A percentile compares a stretch with the other conserved stretches of the same genome.
Evolutionary conservation across 257 asterid species (phyloP).

Genomic region (Solanum habrochaites): DNA sequence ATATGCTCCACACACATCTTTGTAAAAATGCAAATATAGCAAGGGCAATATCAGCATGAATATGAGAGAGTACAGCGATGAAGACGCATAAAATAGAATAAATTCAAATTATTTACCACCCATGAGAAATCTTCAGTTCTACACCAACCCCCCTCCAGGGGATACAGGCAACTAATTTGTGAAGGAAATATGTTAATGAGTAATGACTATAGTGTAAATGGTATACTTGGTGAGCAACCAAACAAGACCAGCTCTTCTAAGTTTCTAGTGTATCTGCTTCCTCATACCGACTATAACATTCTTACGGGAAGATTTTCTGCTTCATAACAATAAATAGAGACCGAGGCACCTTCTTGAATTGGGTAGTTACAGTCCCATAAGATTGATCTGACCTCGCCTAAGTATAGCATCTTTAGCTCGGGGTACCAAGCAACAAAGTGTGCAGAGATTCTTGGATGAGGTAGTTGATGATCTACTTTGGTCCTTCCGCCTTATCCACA

Average conservation of each 20-base stretch:
- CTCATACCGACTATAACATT: background rate
- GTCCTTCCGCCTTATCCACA: background rate
- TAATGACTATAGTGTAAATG: background rate
- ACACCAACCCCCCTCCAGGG: background rate
- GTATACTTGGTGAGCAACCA: background rate
- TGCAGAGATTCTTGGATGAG: background rate
- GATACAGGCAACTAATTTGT: background rate
- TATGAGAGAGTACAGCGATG: background rate
- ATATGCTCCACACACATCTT: background rate
- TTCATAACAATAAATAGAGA: background rate
- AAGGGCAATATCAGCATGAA: background rate
- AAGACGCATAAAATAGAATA: background rate
- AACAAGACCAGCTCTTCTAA: background rate
- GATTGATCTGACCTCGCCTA: background rate
- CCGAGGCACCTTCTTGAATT: background rate
- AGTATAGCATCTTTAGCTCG: background rate
- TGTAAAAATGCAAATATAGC: background rate
- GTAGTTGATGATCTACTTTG: background rate
- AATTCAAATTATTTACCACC: background rate
- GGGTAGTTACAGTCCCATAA: background rate
- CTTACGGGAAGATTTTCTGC: background rate
- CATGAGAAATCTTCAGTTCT: background rate
- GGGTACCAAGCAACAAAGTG: background rate
- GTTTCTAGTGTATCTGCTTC: background rate
- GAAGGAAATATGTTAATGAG: background rate